Evolutionary conservation across 306 rosid genomes (phyloP).

Genomic region (Rosa rugosa): DNA sequence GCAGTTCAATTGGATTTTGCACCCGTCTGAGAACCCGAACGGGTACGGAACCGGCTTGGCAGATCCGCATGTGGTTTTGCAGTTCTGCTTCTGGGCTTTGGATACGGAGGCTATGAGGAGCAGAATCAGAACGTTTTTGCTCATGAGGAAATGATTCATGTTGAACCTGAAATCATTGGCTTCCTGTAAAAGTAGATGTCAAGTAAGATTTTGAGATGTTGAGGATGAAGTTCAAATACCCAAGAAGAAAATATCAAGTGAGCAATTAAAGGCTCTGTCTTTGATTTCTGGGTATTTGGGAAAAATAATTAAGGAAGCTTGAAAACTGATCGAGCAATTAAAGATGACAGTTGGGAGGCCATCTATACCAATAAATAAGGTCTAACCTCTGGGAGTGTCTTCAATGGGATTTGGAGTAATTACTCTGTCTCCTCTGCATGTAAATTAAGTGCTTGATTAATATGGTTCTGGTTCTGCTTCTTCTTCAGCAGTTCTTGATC

Average conservation of each 20-base stretch:
- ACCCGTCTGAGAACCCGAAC: slow-evolving; percentile 57
- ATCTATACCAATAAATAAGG: slow-evolving; percentile 55
- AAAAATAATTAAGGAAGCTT: slow-evolving; percentile 8
- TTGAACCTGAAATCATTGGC: background rate
- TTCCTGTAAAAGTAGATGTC: background rate
- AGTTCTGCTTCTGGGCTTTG: slow-evolving; percentile 32
- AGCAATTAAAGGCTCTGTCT: background rate
- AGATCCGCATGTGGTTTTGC: slow-evolving; percentile 32
- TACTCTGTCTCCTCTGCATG: slow-evolving; percentile 10
- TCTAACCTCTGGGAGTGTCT: slow-evolving; percentile 7
- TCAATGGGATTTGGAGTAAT: slow-evolving; percentile 13
- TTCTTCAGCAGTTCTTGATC: background rate
- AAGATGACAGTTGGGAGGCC: slow-evolving; percentile 65
- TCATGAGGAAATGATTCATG: slow-evolving; percentile 15
- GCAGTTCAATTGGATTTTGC: slow-evolving; percentile 46
- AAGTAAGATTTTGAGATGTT: background rate
- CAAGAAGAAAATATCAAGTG: background rate
- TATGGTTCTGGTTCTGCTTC: background rate
- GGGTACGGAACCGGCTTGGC: slow-evolving; percentile 43
- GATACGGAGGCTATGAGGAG: slow-evolving; percentile 30
- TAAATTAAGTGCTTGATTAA: background rate
- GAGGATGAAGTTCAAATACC: background rate
- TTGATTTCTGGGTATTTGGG: slow-evolving; percentile 4
- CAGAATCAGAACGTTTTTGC: slow-evolving; percentile 19
- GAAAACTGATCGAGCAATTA: slow-evolving; percentile 44